Percentiles rank a stretch among this genome's conserved stretches.
These are phyloP conservation scores for Aspergillus pseudoterreus DNA, from an alignment of 2,329 filamentous ascomycete species.

Conservation along the genomic window DNA sequence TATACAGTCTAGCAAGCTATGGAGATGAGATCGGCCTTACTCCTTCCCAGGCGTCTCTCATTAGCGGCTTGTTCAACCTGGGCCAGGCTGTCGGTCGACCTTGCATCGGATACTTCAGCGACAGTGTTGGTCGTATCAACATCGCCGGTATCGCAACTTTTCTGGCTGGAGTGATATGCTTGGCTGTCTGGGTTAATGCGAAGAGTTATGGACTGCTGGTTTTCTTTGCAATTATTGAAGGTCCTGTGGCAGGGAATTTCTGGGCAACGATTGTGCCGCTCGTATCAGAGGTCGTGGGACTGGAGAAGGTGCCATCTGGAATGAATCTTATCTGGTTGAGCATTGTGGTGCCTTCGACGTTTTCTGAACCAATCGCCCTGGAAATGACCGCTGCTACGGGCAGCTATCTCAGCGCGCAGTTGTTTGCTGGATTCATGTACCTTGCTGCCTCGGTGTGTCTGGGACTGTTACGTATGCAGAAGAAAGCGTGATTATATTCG, in stretches of 20 bases:
- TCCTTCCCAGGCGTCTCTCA: conserved; percentile 35
- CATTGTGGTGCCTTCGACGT: conserved; percentile 44
- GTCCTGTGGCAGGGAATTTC: conserved; percentile 46
- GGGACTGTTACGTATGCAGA: background rate
- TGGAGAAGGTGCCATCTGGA: conserved; percentile 49
- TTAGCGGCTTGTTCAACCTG: conserved; percentile 46
- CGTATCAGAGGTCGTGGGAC: conserved; percentile 53
- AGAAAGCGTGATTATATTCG: no score
- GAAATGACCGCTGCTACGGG: conserved; percentile 14
- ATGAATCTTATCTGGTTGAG: conserved; percentile 54
- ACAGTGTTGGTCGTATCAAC: conserved; percentile 31
- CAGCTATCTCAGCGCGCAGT: conserved; percentile 23
- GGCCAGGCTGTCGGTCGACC: conserved; percentile 48
- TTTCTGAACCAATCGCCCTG: conserved; percentile 50
- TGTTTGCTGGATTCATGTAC: conserved; percentile 57
- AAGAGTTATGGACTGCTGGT: conserved; percentile 40
- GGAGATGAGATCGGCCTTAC: conserved; percentile 42
- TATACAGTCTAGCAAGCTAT: conserved; percentile 33
- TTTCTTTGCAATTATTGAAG: conserved; percentile 43
- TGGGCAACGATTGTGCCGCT: conserved; percentile 53
- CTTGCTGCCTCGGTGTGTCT: conserved; percentile 46
- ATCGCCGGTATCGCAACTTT: conserved; percentile 16
- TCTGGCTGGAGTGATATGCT: conserved; percentile 36
- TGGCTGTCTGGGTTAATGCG: conserved; percentile 48
- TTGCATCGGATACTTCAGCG: conserved; percentile 44